phyloP scores from a whole-genome alignment of 2,329 filamentous ascomycete species.

The Fusarium anguioides region DNA sequence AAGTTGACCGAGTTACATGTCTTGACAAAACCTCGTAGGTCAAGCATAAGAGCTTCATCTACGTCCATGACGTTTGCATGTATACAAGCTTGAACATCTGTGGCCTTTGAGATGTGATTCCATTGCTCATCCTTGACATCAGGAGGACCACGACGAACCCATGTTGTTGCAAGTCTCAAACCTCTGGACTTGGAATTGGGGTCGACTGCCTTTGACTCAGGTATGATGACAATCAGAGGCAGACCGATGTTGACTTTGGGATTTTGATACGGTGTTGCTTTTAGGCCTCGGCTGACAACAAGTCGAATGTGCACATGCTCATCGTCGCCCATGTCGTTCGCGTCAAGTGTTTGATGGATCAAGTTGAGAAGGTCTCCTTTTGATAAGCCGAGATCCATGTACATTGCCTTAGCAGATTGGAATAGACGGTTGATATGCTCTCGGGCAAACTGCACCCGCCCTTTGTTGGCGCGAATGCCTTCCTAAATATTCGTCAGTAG shows the following conservation, averaged over 20 bases:
- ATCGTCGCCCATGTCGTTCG: not conserved
- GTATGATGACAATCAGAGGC: slow-evolving; percentile 5
- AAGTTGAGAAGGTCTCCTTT: not conserved
- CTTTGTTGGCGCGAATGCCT: slow-evolving; percentile 15
- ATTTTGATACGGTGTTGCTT: slow-evolving; percentile 2
- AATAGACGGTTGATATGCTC: slow-evolving; percentile 3
- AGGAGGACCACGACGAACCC: not conserved
- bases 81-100: slow-evolving; percentile 3
- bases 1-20: slow-evolving; percentile 18
- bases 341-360: not conserved
- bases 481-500: not conserved
- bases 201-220: slow-evolving; percentile 5
- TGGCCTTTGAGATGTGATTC: slow-evolving; percentile 13
- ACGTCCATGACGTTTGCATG: slow-evolving; percentile 12
- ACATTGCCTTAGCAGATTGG: slow-evolving; percentile 12
- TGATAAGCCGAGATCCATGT: not conserved
- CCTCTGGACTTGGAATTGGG: slow-evolving; percentile 9
- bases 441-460: not conserved
- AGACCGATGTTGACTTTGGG: slow-evolving; percentile 3
- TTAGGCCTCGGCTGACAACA: not conserved
- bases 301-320: slow-evolving; percentile 16
- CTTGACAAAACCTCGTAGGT: not conserved
- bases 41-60: not conserved
- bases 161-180: not conserved
- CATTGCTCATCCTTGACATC: slow-evolving; percentile 13